Evolutionary conservation across 2,329 filamentous ascomycete genomes (phyloP).

Genomic region (Fusarium udum): DNA sequence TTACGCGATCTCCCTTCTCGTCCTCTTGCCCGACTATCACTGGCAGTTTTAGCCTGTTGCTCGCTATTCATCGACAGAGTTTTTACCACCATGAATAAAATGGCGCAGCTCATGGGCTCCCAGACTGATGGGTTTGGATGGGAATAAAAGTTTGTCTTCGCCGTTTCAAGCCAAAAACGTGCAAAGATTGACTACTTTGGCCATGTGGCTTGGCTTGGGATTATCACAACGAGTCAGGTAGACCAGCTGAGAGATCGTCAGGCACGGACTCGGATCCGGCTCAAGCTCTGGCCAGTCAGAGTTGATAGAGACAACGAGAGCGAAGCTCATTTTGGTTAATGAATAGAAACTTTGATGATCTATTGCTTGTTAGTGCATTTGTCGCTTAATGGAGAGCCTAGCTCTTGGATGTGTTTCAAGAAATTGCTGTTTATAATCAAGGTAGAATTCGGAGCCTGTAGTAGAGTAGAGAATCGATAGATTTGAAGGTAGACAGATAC

Average conservation of each 20-base stretch:
- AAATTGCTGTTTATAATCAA: background rate
- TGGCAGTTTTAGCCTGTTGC: conserved; percentile 7
- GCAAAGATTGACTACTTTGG: background rate
- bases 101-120: background rate
- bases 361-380: conserved; percentile 20
- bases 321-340: conserved; percentile 35
- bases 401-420: background rate
- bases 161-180: conserved; percentile 16
- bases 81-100: background rate
- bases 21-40: conserved; percentile 16
- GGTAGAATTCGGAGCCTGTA: background rate
- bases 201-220: conserved; percentile 12
- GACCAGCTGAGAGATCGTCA: conserved; percentile 37
- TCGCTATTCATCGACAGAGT: background rate
- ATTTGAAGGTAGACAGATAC: background rate
- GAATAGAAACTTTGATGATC: background rate
- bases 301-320: background rate
- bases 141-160: background rate
- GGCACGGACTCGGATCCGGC: conserved; percentile 38
- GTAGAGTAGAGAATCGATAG: background rate
- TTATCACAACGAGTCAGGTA: conserved; percentile 35
- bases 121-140: conserved; percentile 5
- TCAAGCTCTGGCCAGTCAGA: conserved; percentile 16
- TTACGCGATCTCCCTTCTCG: conserved; percentile 37
- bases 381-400: background rate